Base-by-base conservation (phyloP, 306 rosid species). In the Acacia acuminata region DNA sequence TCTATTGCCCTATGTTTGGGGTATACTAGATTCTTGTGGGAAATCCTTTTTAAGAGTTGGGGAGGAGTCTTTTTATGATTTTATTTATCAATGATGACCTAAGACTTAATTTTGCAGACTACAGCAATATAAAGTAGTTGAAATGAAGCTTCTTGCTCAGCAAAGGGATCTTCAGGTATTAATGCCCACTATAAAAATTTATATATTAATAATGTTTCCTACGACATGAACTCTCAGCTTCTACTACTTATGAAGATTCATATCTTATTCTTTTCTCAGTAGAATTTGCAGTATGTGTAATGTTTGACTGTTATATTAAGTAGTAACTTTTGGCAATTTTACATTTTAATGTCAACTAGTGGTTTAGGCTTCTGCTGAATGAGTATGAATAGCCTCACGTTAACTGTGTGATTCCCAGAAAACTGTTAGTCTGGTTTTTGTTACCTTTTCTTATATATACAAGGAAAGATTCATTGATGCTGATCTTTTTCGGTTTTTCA, bases 121-220 rank as follows among this genome's bases (percentile, higher is more conserved):
- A 86, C 98, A 95, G 93, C 97, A 95, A 65, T 95, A 95, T 92
- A 95, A 93, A 87, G 82, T 95, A 83, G 97, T 95, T 70, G 98
- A 95, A 82, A 93, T 95, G 98, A 95, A 95, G 81, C 98, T 95
- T 87, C 98, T 93, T 56, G 98, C 98, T 79, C 98, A 93, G 79
- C 98, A 95, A 83, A 91, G 98, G 87, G 98, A 93, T 73, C 94
- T 94, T 85, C 97, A 90, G 98, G 98, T 92, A 71, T 77, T 60
- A 51, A 11, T 81, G 17, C 9, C 80, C 78, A 6, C n/a, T 44
- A 6, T 43, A 71, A 44, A 10, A 55, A 8, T 55, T 63, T 3
- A 24, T 74, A 45, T 67, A 3, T 47, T 75, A 32, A 20, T 71
- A 61, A 34, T 79, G 25, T 71, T 44, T 44, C 22, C 38, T 13